These are phyloP conservation scores for Climacium dendroides DNA, from an alignment of 225 moss, liverwort and hornwort species.

Conservation along the genomic window DNA sequence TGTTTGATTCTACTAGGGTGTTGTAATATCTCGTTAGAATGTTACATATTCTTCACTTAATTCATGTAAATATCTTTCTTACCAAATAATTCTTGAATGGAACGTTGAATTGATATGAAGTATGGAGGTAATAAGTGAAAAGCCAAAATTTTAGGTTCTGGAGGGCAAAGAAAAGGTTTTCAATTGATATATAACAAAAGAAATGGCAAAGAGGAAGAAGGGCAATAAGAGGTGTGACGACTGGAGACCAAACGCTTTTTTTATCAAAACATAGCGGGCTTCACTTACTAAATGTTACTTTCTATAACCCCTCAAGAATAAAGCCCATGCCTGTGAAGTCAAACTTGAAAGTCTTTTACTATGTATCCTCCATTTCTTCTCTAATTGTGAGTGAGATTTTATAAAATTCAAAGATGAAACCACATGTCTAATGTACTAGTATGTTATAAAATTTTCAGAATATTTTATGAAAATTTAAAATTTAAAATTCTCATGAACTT, in stretches of 20 bases:
- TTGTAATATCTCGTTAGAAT: rapidly evolving
- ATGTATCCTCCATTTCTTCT: no score
- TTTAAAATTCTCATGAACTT: no score
- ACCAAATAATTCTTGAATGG: no score
- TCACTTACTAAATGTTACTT: background rate
- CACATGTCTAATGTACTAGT: background rate
- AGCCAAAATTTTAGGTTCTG: background rate
- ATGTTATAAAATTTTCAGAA: background rate
- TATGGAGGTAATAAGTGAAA: background rate
- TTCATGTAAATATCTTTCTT: background rate
- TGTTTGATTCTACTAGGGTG: background rate
- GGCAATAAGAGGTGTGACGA: background rate
- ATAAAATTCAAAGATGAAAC: background rate
- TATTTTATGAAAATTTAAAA: no score
- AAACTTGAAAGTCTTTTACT: rapidly evolving
- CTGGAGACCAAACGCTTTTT: constrained; percentile 7
- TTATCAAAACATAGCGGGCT: background rate
- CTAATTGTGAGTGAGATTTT: background rate
- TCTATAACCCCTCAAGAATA: background rate
- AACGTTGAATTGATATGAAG: background rate
- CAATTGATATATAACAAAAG: background rate
- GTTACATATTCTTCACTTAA: background rate
- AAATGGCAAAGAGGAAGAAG: background rate
- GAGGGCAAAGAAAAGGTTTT: background rate
- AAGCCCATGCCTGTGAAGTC: rapidly evolving